Evolutionary conservation across 495 filamentous ascomycete genomes (phyloP).

Genomic region (Podospora fimiseda): DNA sequence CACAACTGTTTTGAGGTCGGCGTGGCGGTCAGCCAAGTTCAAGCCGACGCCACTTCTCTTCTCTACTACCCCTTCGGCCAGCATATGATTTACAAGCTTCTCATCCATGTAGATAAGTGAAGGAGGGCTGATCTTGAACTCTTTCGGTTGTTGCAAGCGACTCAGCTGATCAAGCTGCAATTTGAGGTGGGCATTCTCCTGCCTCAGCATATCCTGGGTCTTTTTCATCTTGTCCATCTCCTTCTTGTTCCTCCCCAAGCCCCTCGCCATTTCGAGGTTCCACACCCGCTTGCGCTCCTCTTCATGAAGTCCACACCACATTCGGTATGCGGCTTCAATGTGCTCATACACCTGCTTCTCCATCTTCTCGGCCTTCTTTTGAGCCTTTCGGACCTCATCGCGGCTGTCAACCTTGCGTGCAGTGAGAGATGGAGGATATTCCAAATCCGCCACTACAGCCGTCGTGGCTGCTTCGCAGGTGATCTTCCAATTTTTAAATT

Average conservation of each 20-base stretch:
- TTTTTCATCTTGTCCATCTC: conserved; percentile 56
- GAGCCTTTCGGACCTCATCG: conserved; percentile 35
- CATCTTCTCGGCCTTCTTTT: conserved; percentile 40
- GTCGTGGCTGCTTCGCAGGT: conserved; percentile 37
- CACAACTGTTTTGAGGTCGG: conserved; percentile 41
- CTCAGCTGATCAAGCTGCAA: conserved; percentile 62
- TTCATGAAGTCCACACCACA: conserved; percentile 58
- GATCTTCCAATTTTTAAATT: conserved; percentile 58
- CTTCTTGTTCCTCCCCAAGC: conserved; percentile 61
- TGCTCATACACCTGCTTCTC: conserved; percentile 61
- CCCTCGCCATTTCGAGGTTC: conserved; percentile 71
- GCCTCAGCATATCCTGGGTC: conserved; percentile 54
- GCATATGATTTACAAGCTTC: conserved; percentile 31
- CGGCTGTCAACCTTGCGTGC: conserved; percentile 33
- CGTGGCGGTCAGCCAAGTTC: conserved; percentile 35
- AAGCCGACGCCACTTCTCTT: conserved; percentile 28
- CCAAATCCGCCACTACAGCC: conserved; percentile 33
- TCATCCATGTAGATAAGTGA: conserved; percentile 52
- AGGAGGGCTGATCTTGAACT: conserved; percentile 62
- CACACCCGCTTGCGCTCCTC: conserved; percentile 59
- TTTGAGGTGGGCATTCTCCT: conserved; percentile 68
- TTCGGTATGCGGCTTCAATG: conserved; percentile 59
- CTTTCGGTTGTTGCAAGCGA: conserved; percentile 61
- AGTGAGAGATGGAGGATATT: conserved; percentile 28
- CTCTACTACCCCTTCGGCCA: conserved; percentile 24